phyloP scores from a whole-genome alignment of 1,139 yeast genomes.

The Magnusiomyces paraingens region DNA sequence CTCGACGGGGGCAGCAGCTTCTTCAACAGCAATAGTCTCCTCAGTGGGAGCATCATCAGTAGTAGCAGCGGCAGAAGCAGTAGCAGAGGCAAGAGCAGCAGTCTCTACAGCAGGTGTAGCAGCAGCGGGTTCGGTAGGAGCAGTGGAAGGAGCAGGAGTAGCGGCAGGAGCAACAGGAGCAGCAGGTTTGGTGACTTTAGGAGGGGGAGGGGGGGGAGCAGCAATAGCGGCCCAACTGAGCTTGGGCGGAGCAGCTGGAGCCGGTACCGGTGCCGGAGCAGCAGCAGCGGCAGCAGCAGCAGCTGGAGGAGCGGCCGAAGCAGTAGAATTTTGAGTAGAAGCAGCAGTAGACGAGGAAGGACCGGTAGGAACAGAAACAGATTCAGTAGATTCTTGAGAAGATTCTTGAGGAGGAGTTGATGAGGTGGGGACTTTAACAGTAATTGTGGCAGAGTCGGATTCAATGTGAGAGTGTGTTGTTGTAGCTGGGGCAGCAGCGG shows the following conservation, averaged over 20 bases:
- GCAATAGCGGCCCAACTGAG: constrained; percentile 16
- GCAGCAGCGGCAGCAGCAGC: constrained; percentile 12
- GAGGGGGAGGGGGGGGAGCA: constrained; percentile 6
- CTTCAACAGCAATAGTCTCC: background rate
- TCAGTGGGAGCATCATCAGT: background rate
- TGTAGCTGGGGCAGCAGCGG: constrained; percentile 17
- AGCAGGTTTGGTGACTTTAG: constrained; percentile 15
- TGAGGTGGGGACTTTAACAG: constrained; percentile 16
- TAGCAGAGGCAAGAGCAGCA: too few species aligned
- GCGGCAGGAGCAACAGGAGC: background rate
- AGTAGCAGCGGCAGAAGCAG: too few species aligned
- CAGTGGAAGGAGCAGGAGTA: background rate
- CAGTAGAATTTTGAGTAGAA: constrained; percentile 17
- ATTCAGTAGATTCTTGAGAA: constrained; percentile 6
- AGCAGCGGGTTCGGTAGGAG: background rate
- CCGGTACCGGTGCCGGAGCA: constrained; percentile 15
- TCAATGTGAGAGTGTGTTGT: constrained; percentile 14
- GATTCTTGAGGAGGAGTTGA: constrained; percentile 15
- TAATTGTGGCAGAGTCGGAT: constrained; percentile 11
- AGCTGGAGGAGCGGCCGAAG: constrained; percentile 16
- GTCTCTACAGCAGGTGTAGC: too few species aligned
- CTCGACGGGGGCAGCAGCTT: background rate
- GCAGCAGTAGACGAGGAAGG: constrained; percentile 17
- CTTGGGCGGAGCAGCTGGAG: constrained; percentile 16
- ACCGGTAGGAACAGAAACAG: constrained; percentile 12